phyloP scores from a whole-genome alignment of 352 stramenopile species.

The Globisporangium paroecandrum region DNA sequence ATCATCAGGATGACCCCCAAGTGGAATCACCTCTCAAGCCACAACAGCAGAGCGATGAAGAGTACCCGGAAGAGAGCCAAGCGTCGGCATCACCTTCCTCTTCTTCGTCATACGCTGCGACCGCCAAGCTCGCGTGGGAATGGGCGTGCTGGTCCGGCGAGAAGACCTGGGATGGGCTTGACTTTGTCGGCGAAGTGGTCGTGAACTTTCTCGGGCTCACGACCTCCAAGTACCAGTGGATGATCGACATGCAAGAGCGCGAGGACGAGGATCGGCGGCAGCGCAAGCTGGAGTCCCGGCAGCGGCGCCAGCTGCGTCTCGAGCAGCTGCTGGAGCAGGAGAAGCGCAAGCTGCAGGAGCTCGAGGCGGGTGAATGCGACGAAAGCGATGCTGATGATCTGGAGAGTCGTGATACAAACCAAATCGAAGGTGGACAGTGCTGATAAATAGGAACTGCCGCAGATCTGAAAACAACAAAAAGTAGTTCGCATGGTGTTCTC shows the following conservation, averaged over 20 bases:
- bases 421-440: not conserved
- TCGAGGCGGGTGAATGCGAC: conserved; percentile 32
- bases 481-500: conserved; percentile 4
- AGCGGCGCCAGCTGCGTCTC: conserved; percentile 63
- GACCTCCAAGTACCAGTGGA: conserved; percentile 84
- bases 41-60: not conserved
- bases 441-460: not conserved
- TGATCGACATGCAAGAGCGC: conserved; percentile 68
- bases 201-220: conserved; percentile 80
- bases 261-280: conserved; percentile 62
- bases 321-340: conserved; percentile 69
- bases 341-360: conserved; percentile 57
- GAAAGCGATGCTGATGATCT: not conserved
- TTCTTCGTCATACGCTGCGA: not conserved
- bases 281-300: conserved; percentile 49
- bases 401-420: not conserved
- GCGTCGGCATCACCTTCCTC: not conserved
- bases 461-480: not conserved
- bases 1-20: not conserved
- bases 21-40: not conserved
- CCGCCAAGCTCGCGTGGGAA: conserved; percentile 36
- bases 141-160: conserved; percentile 64
- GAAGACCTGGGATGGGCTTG: conserved; percentile 65
- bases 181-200: conserved; percentile 79
- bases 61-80: not conserved